Base-by-base conservation (phyloP, 2,329 filamentous ascomycete species). In the Reticulascus tulasneorum region DNA sequence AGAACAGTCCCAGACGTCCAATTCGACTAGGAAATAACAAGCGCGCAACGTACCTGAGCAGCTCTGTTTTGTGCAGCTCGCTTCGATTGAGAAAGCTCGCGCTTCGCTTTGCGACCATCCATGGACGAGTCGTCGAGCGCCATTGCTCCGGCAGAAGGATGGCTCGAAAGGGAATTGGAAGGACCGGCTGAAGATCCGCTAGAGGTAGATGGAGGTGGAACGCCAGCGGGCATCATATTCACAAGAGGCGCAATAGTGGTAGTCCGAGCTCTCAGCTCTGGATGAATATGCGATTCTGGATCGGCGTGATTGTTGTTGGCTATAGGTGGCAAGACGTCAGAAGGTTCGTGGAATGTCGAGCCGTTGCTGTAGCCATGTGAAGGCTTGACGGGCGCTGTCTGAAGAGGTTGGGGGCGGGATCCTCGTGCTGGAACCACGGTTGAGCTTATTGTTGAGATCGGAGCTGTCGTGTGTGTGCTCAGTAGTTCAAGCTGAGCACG, bases 61-160 rank as follows among this genome's bases (percentile, higher is more conserved):
- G 91, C 93, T 58, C 93, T 76, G 57, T 98, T 98, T 59, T 98
- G 93, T 9, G 93, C 93, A 19, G 93, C 93, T 48, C 93, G 84
- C 69, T 97, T 98, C 23, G 89, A 95, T 28, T 90, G 93, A 18
- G 90, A 96, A 42, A 98, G 68, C 64, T 96, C 91, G 35, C 93
- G 78, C 63, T 95, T 94, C 10, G 82, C 82, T 63, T 93, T 91
- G 33, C 82, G 75, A 45, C 81, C 77, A 45, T 85, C 64, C 47
- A 66, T 47, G 5, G 48, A 46, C 11, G 58, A 51, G 19, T 66
- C 62, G 17, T 52, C 56, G n/a, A 57, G 48, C 23, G 54, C 53
- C 13, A 45, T 41, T 5, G 49, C 20, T 42, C 47, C 24, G 37
- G 41, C n/a, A 22, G 39, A 33, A 53, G 55, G 40, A 61, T 51